Base-by-base conservation (phyloP, 2,329 filamentous ascomycete genomes). In the Didymellaceae sp. region DNA sequence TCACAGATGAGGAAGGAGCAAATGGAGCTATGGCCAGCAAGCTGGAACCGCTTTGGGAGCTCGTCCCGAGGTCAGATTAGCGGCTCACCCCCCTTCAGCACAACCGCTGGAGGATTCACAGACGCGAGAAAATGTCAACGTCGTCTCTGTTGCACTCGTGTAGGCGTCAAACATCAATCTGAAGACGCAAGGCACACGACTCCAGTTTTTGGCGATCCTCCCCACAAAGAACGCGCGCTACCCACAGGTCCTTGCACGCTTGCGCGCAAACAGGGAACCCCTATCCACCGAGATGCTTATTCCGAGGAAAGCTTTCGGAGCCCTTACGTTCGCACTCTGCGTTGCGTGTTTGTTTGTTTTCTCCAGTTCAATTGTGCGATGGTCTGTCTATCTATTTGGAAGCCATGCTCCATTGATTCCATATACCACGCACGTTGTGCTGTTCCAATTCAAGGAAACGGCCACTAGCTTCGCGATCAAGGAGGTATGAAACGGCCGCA, bases 371-470 rank as follows among this genome's bases (percentile, higher is more conserved):
- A 35, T 58, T 5, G 57, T 54, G 26, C 55, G 54, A 30, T 57
- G 54, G 50, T 58, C 58, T 2, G 41, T 57, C 8, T 51, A 58
- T 22, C 49, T 66, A 2, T 61, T 60, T 33, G 54, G 52, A 17
- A 54, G 52, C 22, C 42, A 56, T 45, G 54, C 55, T 8, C 54
- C 57, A 9, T 39, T 58, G 7, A 39, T 57, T 24, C 66, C 65
- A 6, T 59, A 58, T 25, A 68, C 62, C 7, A 66, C 62, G 17
- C 66, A 71, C 32, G 58, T 71, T 26, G 67, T 70, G 17, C 54
- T 71, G 31, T 70, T 71, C 48, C 61, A 71, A 40, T 71, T 70
- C 59, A 68, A 70, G 43, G 46, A 66, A n/a, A 50, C 52, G 31
- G 54, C 57, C 18, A 65, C 55, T 42, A 48, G 60, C 4, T 57